A percentile compares a stretch with the other conserved stretches of the same genome.
Conservation (phyloP, 768 basidiomycete species). For the Tricholoma sp. region DNA sequence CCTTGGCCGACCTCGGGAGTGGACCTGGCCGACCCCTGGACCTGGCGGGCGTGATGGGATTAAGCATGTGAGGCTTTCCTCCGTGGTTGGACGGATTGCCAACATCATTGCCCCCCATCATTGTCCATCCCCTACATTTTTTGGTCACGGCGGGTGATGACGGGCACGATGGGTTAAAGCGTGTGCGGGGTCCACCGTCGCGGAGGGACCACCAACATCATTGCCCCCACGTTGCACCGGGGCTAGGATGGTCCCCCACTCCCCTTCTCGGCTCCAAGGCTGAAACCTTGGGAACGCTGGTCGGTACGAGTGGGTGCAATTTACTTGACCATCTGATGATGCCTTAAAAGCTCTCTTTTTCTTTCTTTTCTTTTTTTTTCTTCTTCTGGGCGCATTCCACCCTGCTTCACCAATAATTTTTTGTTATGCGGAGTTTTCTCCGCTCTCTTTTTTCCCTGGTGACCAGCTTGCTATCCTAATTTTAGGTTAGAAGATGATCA, state of each 20-base stretch:
- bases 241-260: not conserved
- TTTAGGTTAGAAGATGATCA: not conserved
- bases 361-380: too few relatives aligned
- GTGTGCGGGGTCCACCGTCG: not conserved
- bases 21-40: not conserved
- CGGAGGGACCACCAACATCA: not conserved
- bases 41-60: not conserved
- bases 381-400: slow-evolving; percentile 1
- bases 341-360: not conserved
- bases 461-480: not conserved
- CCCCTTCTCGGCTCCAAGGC: not conserved
- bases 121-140: too few relatives aligned
- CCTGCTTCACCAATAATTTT: not conserved
- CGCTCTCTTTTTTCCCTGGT: not conserved
- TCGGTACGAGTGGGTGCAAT: not conserved
- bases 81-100: not conserved
- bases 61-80: not conserved
- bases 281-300: not conserved
- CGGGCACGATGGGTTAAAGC: not conserved
- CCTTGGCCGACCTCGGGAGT: not conserved
- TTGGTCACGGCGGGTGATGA: not conserved
- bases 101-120: not conserved
- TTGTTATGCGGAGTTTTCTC: not conserved
- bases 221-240: not conserved
- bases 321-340: not conserved